These are phyloP conservation scores for Acacia melanoxylon DNA, from an alignment of 306 rosid genomes.

Conservation along the genomic window DNA sequence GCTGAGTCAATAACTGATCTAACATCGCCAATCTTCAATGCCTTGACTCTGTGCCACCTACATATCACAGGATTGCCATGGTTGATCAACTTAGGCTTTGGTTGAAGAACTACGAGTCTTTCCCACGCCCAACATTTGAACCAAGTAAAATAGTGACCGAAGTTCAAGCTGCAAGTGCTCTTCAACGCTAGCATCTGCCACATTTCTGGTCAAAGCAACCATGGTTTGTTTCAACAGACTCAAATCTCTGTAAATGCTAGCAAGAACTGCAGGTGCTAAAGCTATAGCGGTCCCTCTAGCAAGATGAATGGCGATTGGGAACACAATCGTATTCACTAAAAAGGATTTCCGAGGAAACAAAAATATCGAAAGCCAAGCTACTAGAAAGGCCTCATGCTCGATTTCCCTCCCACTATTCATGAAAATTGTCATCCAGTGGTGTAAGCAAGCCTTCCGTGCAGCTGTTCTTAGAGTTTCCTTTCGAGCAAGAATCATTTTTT, in stretches of 20 bases:
- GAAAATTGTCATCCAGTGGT: background rate
- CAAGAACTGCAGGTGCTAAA: constrained; percentile 60
- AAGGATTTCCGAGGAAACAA: constrained; percentile 18
- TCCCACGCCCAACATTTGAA: constrained; percentile 71
- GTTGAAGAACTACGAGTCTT: constrained; percentile 45
- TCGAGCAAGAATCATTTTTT: constrained; percentile 27
- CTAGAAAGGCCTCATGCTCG: constrained; percentile 68
- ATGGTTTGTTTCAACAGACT: constrained; percentile 24
- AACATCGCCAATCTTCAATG: constrained; percentile 32
- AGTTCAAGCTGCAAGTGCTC: constrained; percentile 6
- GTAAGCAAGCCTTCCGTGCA: background rate
- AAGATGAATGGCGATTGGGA: constrained; percentile 50
- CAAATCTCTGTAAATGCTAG: constrained; percentile 55
- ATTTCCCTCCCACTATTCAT: constrained; percentile 41
- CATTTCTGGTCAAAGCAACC: too few species aligned
- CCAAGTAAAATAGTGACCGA: constrained; percentile 50
- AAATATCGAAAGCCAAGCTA: constrained; percentile 46
- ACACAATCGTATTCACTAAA: background rate
- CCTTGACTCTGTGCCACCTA: constrained; percentile 41
- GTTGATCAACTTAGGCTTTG: constrained; percentile 19
- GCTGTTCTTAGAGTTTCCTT: background rate
- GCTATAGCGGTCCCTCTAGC: constrained; percentile 52
- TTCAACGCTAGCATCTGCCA: too few species aligned
- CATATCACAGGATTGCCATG: constrained; percentile 32
- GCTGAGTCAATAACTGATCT: constrained; percentile 38